These are phyloP conservation scores for Trichophyton benhamiae DNA, from an alignment of 2,329 filamentous ascomycete genomes.

Conservation along the genomic window DNA sequence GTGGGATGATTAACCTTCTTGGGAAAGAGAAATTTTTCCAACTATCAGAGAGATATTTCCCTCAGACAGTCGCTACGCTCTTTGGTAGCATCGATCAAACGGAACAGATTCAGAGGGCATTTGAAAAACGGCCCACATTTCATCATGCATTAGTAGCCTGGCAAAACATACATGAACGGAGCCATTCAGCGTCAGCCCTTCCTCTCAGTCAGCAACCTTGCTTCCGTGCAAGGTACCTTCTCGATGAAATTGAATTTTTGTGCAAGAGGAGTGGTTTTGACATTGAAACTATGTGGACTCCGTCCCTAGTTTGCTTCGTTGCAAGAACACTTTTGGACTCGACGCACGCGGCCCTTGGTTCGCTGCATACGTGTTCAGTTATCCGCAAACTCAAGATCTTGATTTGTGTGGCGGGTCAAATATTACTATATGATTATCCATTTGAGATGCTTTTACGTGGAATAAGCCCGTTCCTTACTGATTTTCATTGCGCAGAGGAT, in stretches of 20 bases:
- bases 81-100: slow-evolving; percentile 70
- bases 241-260: slow-evolving; percentile 64
- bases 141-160: slow-evolving; percentile 52
- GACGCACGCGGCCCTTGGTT: slow-evolving; percentile 70
- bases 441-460: slow-evolving; percentile 82
- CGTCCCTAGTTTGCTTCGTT: slow-evolving; percentile 59
- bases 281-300: slow-evolving; percentile 57
- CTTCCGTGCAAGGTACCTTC: slow-evolving; percentile 66
- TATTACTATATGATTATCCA: slow-evolving; percentile 66
- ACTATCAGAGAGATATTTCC: slow-evolving; percentile 57
- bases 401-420: slow-evolving; percentile 60
- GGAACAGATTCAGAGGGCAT: slow-evolving; percentile 56
- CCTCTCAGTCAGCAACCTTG: slow-evolving; percentile 75
- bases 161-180: slow-evolving; percentile 55
- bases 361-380: slow-evolving; percentile 74
- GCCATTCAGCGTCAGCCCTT: slow-evolving; percentile 52
- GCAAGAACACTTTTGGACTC: slow-evolving; percentile 67
- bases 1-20: slow-evolving; percentile 54
- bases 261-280: slow-evolving; percentile 60
- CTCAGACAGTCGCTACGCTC: slow-evolving; percentile 62
- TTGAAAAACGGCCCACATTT: slow-evolving; percentile 48
- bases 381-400: slow-evolving; percentile 76
- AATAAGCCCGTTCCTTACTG: slow-evolving; percentile 63
- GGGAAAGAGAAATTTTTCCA: slow-evolving; percentile 53
- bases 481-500: slow-evolving; percentile 82